Evolutionary conservation across 495 filamentous ascomycete genomes (phyloP), one percentile per base, ranked within the genome.

Genomic region (Corynascus novoguineensis): DNA sequence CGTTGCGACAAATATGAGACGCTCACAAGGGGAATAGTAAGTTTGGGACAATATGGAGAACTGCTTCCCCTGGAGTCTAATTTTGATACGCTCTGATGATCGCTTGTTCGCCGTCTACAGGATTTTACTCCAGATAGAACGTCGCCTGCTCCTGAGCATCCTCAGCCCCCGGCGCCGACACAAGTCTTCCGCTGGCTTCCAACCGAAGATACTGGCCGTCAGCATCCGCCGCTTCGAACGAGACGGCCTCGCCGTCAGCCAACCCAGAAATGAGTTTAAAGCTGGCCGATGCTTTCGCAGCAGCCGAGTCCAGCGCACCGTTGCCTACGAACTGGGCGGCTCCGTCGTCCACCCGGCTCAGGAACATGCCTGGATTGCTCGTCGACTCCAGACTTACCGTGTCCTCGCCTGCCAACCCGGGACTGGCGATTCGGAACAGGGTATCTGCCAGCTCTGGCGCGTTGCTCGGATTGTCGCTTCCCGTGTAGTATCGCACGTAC

Each of bases 351-450:
- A 45, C 32, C n/a, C 62, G 37, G 0, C 65, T 35, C 8, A 63
- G 24, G 9, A 57, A 67, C 7, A 34, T 5, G 8, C 65, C 63
- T 8, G 65, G 63, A 6, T 59, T 56, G 19, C 52, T 53, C 8
- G 63, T 55, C 1, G 63, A 63, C 37, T 68, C 65, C 3, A 68
- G 22, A 14, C 63, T 68, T 0, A 65, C 46, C 0, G 59, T 63
- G 22, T 38, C 51, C 1, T 50, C 59, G 0, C 65, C 65, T 2
- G 55, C 57, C 11, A 68, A 17, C 0, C 65, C 60, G 2, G 65
- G 65, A 5, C 32, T 63, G 0, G 57, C 47, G 10, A 68, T 38
- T 0, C 60, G 38, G 15, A 65, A 68, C 42, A 52, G 56, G 8
- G 58, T 63, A 40, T 68, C 63, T 0, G 52, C 46, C 29, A 68